A percentile compares a stretch with the other conserved stretches of the same genome.
Evolutionary conservation across 176 grass and related monocot species (phyloP).

Genomic region (Bothriochloa decipiens): DNA sequence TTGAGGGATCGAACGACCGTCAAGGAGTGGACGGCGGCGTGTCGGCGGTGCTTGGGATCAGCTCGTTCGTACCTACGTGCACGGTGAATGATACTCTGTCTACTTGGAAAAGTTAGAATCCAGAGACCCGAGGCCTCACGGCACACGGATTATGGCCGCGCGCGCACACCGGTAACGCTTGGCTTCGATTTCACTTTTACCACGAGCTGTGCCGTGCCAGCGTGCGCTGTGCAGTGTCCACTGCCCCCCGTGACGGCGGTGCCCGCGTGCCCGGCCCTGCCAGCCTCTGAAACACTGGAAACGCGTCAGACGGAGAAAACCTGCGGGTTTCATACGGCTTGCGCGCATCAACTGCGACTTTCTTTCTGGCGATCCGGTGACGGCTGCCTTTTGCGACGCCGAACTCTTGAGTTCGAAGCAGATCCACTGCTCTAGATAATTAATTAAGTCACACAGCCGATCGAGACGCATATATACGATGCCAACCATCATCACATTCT

Average conservation of each 20-base stretch:
- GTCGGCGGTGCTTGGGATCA: neutral
- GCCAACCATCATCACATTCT: neutral
- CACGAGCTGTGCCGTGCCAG: neutral
- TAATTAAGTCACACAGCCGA: neutral
- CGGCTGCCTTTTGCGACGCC: neutral
- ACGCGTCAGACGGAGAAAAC: neutral
- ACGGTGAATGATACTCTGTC: neutral
- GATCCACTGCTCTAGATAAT: neutral
- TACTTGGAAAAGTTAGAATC: neutral
- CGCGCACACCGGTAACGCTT: neutral
- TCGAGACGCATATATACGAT: neutral
- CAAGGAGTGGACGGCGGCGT: neutral
- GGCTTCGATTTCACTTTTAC: neutral
- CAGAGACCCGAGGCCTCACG: neutral
- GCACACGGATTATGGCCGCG: neutral
- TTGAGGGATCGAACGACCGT: neutral
- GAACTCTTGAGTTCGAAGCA: neutral
- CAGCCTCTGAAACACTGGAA: neutral
- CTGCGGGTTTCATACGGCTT: conserved; percentile 19
- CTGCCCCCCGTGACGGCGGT: neutral
- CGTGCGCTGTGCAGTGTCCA: neutral
- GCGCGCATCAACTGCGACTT: conserved; percentile 1
- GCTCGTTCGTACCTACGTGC: neutral
- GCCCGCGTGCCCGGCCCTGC: neutral
- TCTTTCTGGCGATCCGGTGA: conserved; percentile 5